phyloP scores from a whole-genome alignment of 1,284 basidiomycete genomes.

The Coniferiporia sulphurascens region DNA sequence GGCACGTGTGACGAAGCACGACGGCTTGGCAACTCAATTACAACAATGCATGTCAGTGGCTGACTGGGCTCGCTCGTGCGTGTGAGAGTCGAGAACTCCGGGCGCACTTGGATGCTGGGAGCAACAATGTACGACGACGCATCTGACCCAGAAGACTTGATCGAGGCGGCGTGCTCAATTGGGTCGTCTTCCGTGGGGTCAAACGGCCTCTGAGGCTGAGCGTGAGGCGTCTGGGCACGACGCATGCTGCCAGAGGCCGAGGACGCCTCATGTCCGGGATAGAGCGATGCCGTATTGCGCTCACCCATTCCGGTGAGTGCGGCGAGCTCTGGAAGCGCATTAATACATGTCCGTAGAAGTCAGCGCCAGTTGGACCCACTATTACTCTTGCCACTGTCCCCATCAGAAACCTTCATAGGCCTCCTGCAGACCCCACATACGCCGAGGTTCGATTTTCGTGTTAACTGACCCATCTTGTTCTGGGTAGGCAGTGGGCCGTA shows the following conservation, averaged over 20 bases:
- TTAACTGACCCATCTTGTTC: constrained; percentile 39
- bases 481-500: constrained; percentile 83
- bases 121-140: constrained; percentile 62
- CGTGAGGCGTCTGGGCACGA: constrained; percentile 26
- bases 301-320: constrained; percentile 85
- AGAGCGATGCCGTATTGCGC: constrained; percentile 46
- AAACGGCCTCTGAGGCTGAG: constrained; percentile 29
- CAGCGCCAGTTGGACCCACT: constrained; percentile 52
- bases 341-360: neutral
- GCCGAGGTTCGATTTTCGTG: constrained; percentile 77
- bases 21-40: constrained; percentile 82
- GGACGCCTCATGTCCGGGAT: constrained; percentile 59
- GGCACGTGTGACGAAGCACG: constrained; percentile 52
- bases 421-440: constrained; percentile 95
- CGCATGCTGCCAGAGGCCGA: constrained; percentile 38
- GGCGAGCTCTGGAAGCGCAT: constrained; percentile 61
- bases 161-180: constrained; percentile 51
- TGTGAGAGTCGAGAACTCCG: constrained; percentile 81
- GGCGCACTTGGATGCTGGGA: constrained; percentile 83
- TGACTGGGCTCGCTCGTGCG: constrained; percentile 69
- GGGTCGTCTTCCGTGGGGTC: constrained; percentile 80
- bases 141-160: constrained; percentile 40
- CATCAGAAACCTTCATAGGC: constrained; percentile 90
- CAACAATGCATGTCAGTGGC: constrained; percentile 84
- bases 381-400: constrained; percentile 76